These are phyloP conservation scores for Miscanthus lutarioriparius DNA, from an alignment of 176 grass and related monocot genomes.

Conservation along the genomic window DNA sequence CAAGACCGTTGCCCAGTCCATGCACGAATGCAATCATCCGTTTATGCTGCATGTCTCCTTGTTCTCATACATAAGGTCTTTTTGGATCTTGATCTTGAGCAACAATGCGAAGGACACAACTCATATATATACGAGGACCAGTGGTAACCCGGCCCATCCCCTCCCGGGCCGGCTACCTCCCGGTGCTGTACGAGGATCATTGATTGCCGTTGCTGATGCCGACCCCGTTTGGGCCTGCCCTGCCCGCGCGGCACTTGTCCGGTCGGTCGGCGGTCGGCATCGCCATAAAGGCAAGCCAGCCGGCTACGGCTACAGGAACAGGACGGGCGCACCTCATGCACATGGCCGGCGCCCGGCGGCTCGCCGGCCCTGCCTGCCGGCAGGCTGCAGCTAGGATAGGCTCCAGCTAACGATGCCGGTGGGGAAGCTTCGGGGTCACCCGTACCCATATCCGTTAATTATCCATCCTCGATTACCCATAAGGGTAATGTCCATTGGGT, in stretches of 20 bases:
- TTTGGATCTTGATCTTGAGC: not conserved
- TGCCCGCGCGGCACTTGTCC: not conserved
- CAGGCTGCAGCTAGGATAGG: too few species aligned
- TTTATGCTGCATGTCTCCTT: not conserved
- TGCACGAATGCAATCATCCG: not conserved
- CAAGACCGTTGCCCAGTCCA: not conserved
- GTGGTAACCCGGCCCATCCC: not conserved
- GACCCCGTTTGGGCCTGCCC: not conserved
- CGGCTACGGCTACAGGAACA: too few species aligned
- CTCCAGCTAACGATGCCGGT: too few species aligned
- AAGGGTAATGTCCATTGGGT: too few species aligned
- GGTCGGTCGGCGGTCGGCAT: not conserved
- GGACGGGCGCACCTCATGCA: not conserved
- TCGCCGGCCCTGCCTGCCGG: not conserved
- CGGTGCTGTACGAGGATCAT: not conserved
- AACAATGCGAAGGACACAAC: not conserved
- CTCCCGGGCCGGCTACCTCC: not conserved
- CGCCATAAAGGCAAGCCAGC: not conserved
- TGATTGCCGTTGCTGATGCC: slow-evolving; percentile 5
- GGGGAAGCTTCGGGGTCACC: too few species aligned
- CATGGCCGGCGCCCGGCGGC: not conserved
- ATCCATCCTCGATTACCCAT: too few species aligned
- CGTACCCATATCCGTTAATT: too few species aligned
- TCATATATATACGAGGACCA: not conserved
- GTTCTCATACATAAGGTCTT: not conserved